A percentile compares a stretch with the other conserved stretches of the same genome.
phyloP scores from a whole-genome alignment of 1,139 yeast species.

The Pneumocystis oryctolagi region DNA sequence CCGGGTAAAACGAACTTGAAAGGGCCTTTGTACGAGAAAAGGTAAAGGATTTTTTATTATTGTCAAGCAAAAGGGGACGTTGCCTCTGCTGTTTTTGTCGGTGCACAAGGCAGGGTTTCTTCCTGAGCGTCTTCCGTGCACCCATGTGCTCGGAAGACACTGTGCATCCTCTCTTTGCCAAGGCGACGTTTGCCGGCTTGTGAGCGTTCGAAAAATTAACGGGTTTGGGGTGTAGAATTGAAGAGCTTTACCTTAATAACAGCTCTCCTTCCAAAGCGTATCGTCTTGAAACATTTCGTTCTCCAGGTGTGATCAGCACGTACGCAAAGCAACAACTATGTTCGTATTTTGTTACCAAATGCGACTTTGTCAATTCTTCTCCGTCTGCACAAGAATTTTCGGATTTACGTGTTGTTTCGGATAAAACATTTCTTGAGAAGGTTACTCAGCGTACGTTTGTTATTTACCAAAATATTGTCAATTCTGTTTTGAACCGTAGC shows the following conservation, averaged over 20 bases:
- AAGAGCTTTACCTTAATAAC: conserved; percentile 60
- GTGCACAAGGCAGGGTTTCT: too few relatives aligned
- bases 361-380: conserved; percentile 38
- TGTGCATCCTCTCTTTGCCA: too few relatives aligned
- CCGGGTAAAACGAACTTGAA: conserved; percentile 28
- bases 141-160: too few relatives aligned
- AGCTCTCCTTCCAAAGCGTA: conserved; percentile 37
- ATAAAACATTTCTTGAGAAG: conserved; percentile 60
- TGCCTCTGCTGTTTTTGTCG: too few relatives aligned
- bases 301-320: conserved; percentile 40
- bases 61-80: too few relatives aligned
- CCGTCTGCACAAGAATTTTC: conserved; percentile 18
- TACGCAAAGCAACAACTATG: conserved; percentile 41
- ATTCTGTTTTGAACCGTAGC: conserved; percentile 54
- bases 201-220: too few relatives aligned
- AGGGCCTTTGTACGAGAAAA: conserved; percentile 27
- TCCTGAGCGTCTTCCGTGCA: too few relatives aligned
- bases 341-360: conserved; percentile 77
- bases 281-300: conserved; percentile 73
- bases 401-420: conserved; percentile 57
- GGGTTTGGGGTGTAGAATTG: too few relatives aligned
- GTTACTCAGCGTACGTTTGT: conserved; percentile 68
- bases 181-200: too few relatives aligned
- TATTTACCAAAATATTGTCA: conserved; percentile 58
- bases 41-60: too few relatives aligned